Base-by-base conservation (phyloP, 305 asterid species). In the Fraxinus platypoda region DNA sequence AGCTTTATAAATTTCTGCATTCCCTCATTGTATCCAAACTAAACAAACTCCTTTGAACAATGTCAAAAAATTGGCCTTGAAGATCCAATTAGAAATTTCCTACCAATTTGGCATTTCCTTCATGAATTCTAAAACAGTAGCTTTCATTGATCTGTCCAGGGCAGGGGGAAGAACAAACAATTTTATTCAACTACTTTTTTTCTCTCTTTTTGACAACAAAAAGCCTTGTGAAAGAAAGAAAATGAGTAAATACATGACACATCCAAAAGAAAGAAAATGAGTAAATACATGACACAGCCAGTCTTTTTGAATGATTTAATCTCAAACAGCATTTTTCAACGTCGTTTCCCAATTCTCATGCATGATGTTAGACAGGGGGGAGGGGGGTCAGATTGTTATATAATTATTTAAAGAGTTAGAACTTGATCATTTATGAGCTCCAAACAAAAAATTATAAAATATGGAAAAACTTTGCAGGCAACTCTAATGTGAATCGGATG, bases 241-340 rank as follows among this genome's bases (percentile, higher is more conserved):
- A 30, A 8, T 9, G 37, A 52, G 70, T 71, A 74, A 76, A 34
- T 84, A n/a, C 12, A 57, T 57, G 71, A n/a, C 71, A 34, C 59
- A 17, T 37, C 68, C 41, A 70, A n/a, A n/a, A n/a, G n/a, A n/a
- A n/a, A n/a, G n/a, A 81, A 41, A 30, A 8, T 9, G 35, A 49
- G 70, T 70, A 74, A 76, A 33, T 84, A 17, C 9, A 54, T 54
- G 71, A n/a, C 70, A 34, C 57, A 15, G 37, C 66, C 43, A 71
- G 43, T 21, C n/a, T 46, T 46, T 81, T 62, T 79, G 52, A 19
- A 77, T 54, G 37, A 37, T 66, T 35, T 54, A 30, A 80, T 80
- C 76, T 59, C 74, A 35, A 64, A 75, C 19, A 21, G 8, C 23
- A 59, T 7, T n/a, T 1, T 57, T 8, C 70, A 59, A 59, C 28